These are phyloP conservation scores for Trichoderma hamatum DNA, from an alignment of 2,329 filamentous ascomycete species.

Conservation along the genomic window DNA sequence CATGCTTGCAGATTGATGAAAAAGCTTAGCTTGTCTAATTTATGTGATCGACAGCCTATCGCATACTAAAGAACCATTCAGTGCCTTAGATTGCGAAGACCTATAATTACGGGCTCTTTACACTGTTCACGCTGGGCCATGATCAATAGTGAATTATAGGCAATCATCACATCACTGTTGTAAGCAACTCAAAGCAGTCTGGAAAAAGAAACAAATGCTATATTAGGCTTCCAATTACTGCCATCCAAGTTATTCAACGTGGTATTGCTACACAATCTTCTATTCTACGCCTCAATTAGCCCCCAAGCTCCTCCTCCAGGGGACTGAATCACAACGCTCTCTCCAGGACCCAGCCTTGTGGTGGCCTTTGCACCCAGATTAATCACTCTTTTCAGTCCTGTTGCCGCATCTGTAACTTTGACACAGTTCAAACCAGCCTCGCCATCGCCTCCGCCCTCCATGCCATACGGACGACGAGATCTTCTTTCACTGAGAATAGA, in stretches of 20 bases:
- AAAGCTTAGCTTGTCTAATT: not conserved
- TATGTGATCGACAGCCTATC: not conserved
- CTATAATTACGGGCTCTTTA: no score
- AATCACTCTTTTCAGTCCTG: conserved; percentile 44
- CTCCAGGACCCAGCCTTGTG: conserved; percentile 58
- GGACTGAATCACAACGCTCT: conserved; percentile 63
- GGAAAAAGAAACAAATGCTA: not conserved
- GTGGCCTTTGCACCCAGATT: conserved; percentile 65
- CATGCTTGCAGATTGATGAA: not conserved
- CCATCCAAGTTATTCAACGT: not conserved
- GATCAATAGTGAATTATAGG: no score
- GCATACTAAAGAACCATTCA: not conserved
- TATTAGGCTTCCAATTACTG: not conserved
- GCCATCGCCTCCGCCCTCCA: conserved; percentile 71
- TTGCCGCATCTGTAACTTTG: conserved; percentile 29
- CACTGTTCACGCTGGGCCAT: no score
- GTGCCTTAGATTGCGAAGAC: no score
- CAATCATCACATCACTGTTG: no score
- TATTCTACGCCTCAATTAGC: not conserved
- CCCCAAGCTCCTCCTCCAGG: conserved; percentile 68
- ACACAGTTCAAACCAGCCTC: conserved; percentile 63
- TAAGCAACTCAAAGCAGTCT: not conserved
- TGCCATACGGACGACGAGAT: conserved; percentile 72
- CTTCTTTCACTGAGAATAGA: conserved; percentile 77
- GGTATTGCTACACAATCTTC: not conserved